Base-by-base conservation (phyloP, 2,329 filamentous ascomycete genomes). In the Ceratocystis cubensis region DNA sequence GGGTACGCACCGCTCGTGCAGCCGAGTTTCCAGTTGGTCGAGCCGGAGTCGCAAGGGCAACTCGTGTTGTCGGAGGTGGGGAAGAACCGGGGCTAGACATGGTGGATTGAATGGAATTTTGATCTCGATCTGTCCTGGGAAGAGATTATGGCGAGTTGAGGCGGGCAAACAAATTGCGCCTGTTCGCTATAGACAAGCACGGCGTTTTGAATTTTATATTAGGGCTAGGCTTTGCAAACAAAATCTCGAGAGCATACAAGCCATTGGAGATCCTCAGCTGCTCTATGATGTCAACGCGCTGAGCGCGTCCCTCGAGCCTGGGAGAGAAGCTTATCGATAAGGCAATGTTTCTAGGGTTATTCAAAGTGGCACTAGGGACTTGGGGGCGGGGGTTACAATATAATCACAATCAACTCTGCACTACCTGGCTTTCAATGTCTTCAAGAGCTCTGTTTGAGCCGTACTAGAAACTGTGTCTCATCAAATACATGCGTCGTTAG, bases 1-100 rank as follows among this genome's bases (percentile, higher is more conserved):
- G 78, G 3, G 79, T 79, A 66, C 76, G 75, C n/a, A 79, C 67
- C n/a, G 28, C 13, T 30, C 56, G 25, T 7, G 56, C 28, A 6
- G 77, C 75, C 13, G 72, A 73, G 59, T 73, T 75, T 25, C 2
- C 73, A 70, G 3, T 73, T 70, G 2, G 61, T 20, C 66, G 68
- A 3, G 68, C 64, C n/a, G 69, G 69, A 6, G 69, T 70, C 17
- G 63, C 50, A 10, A 68, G 33, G 25, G 63, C 65, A n/a, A 67
- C 37, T 8, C 65, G 64, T 22, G 57, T 41, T 4, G 37, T 61
- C 22, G 67, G 65, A n/a, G 57, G 61, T 3, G 68, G 68, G 1
- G 66, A 65, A 20, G 44, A 30, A 30, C 56, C 66, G 37, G 59
- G n/a, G 37, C 64, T 53, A 20, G 66, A 41, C 66, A 68, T 68